phyloP scores from a whole-genome alignment of 148 eudicot genomes.

The Rhododendron williamsianum region DNA sequence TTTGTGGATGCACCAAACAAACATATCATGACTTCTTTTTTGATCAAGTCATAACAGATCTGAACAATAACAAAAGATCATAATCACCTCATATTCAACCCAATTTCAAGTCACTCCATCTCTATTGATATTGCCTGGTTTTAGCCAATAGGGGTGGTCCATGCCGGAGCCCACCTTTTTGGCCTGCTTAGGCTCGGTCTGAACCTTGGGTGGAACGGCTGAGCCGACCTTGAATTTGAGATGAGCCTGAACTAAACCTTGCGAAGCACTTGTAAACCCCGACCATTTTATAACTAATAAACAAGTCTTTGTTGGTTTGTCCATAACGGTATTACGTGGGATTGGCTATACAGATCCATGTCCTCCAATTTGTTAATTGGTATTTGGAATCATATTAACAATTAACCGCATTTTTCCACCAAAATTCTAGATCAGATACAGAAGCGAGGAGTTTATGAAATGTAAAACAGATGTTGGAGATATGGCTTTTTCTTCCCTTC shows the following conservation, averaged over 20 bases:
- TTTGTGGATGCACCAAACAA: background rate
- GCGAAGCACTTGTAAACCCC: background rate
- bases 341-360: background rate
- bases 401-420: background rate
- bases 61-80: background rate
- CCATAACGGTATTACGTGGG: background rate
- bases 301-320: background rate
- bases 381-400: background rate
- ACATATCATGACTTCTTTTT: background rate
- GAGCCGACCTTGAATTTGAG: background rate
- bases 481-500: background rate
- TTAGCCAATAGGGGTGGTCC: background rate
- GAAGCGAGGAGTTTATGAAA: background rate
- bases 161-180: background rate
- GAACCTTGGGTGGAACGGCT: background rate
- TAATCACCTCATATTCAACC: background rate
- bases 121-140: background rate
- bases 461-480: background rate
- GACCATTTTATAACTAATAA: background rate
- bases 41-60: background rate
- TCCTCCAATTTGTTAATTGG: background rate
- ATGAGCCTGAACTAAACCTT: background rate
- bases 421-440: background rate
- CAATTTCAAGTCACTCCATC: background rate
- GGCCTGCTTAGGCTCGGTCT: background rate